phyloP scores from a whole-genome alignment of 2,329 filamentous ascomycete species.

The Dactylellina drechsleri region DNA sequence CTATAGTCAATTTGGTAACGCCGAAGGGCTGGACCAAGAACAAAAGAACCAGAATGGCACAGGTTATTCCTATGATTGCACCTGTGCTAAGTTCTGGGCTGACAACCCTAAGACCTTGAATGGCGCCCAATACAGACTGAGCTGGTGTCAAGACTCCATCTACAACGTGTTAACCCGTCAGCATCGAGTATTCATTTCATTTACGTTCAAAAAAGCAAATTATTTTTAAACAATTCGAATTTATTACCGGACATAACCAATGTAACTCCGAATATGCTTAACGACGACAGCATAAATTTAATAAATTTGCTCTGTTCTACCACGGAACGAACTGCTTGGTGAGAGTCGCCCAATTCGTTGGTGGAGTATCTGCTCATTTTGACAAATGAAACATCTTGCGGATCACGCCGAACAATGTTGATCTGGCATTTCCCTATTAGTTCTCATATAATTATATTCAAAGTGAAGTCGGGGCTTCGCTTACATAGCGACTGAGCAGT shows the following conservation, averaged over 20 bases:
- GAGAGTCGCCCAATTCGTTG: constrained; percentile 67
- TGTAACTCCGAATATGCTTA: constrained; percentile 73
- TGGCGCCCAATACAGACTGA: constrained; percentile 75
- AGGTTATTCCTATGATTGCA: constrained; percentile 72
- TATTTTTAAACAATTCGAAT: no score
- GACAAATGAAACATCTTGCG: constrained; percentile 68
- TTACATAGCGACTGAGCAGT: constrained; percentile 70
- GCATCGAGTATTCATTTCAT: not conserved
- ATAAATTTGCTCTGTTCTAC: constrained; percentile 69
- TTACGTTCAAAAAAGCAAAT: not conserved
- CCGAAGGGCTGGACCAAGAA: constrained; percentile 75
- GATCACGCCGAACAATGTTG: constrained; percentile 71
- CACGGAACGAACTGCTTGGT: constrained; percentile 67
- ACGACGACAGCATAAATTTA: constrained; percentile 68
- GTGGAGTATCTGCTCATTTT: constrained; percentile 71
- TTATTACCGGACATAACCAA: constrained; percentile 71
- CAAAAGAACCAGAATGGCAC: constrained; percentile 72
- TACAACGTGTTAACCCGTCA: constrained; percentile 4
- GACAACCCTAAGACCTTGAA: constrained; percentile 70
- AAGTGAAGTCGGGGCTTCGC: constrained; percentile 36
- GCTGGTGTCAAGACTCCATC: constrained; percentile 75
- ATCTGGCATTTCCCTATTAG: constrained; percentile 60
- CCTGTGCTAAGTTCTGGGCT: constrained; percentile 67
- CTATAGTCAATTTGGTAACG: constrained; percentile 69
- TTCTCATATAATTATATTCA: not conserved